These are phyloP conservation scores for Exophiala bonariae DNA, from an alignment of 2,329 filamentous ascomycete species.

Conservation along the genomic window DNA sequence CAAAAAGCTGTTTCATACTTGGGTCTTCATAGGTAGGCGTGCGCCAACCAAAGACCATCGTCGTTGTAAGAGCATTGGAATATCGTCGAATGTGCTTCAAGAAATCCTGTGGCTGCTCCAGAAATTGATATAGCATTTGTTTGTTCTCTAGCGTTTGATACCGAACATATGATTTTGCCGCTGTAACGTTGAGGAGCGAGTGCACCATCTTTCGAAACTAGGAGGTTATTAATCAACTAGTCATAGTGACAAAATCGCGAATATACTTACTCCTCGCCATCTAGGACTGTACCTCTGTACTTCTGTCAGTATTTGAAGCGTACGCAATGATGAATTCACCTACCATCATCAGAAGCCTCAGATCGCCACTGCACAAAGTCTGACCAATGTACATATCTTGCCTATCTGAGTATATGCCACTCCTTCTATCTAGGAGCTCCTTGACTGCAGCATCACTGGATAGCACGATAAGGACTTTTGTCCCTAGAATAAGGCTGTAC, in stretches of 20 bases:
- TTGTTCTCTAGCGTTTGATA: constrained; percentile 60
- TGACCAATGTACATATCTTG: constrained; percentile 48
- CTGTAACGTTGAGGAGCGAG: constrained; percentile 48
- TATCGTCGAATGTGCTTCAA: constrained; percentile 49
- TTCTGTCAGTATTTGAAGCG: not conserved
- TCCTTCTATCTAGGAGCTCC: constrained; percentile 53
- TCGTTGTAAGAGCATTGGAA: constrained; percentile 50
- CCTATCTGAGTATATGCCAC: constrained; percentile 51
- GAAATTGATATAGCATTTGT: constrained; percentile 52
- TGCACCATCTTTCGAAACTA: constrained; percentile 41
- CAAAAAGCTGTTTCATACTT: constrained; percentile 45
- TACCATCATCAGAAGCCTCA: constrained; percentile 35
- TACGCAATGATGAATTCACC: not conserved
- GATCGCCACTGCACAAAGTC: constrained; percentile 30
- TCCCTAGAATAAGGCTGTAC: constrained; percentile 53
- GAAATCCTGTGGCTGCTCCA: constrained; percentile 45
- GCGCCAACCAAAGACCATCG: constrained; percentile 52
- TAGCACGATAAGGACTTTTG: constrained; percentile 49
- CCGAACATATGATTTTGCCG: constrained; percentile 51
- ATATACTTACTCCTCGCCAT: constrained; percentile 25
- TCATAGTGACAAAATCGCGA: too few relatives aligned
- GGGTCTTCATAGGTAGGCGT: constrained; percentile 42
- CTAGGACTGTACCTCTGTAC: constrained; percentile 28
- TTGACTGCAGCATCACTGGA: constrained; percentile 48
- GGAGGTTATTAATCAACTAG: not conserved